Evolutionary conservation across 805 yeast species (phyloP).

Genomic region (Peterozyma xylosa): DNA sequence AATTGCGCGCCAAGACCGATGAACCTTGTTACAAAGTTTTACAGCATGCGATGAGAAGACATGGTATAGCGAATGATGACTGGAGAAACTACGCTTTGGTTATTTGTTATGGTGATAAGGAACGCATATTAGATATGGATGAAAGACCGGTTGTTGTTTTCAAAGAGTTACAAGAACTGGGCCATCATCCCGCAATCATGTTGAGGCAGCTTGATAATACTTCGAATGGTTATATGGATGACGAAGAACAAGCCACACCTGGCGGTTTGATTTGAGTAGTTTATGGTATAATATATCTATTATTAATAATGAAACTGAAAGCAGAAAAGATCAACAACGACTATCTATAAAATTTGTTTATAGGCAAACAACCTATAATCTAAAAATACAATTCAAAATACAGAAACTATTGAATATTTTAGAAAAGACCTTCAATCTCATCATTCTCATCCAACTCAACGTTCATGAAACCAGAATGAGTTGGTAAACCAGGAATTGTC

Average conservation of each 20-base stretch:
- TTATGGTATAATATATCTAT: too few relatives aligned
- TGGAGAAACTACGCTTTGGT: slow-evolving; percentile 87
- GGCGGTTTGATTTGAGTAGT: slow-evolving; percentile 4
- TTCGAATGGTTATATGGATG: slow-evolving; percentile 16
- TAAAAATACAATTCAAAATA: neutral
- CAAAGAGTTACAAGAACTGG: slow-evolving; percentile 77
- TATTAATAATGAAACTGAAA: too few relatives aligned
- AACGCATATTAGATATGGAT: slow-evolving; percentile 70
- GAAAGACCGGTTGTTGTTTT: slow-evolving; percentile 86
- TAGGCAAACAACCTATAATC: neutral
- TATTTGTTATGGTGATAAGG: slow-evolving; percentile 87
- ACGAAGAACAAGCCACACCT: slow-evolving; percentile 13
- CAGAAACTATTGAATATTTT: slow-evolving; percentile 8
- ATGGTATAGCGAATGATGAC: slow-evolving; percentile 68
- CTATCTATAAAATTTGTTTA: neutral
- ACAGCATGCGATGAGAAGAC: slow-evolving; percentile 83
- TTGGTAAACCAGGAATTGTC: slow-evolving; percentile 82
- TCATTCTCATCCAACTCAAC: slow-evolving; percentile 77
- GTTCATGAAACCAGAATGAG: slow-evolving; percentile 82
- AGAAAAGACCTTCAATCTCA: slow-evolving; percentile 76
- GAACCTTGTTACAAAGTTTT: slow-evolving; percentile 87
- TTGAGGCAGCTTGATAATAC: slow-evolving; percentile 69
- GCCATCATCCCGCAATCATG: slow-evolving; percentile 89
- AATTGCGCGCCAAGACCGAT: slow-evolving; percentile 76
- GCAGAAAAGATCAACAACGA: neutral